Evolutionary conservation across 2,329 filamentous ascomycete species (phyloP), one percentile per base, ranked within the genome.

Genomic region (Onygenales sp.): DNA sequence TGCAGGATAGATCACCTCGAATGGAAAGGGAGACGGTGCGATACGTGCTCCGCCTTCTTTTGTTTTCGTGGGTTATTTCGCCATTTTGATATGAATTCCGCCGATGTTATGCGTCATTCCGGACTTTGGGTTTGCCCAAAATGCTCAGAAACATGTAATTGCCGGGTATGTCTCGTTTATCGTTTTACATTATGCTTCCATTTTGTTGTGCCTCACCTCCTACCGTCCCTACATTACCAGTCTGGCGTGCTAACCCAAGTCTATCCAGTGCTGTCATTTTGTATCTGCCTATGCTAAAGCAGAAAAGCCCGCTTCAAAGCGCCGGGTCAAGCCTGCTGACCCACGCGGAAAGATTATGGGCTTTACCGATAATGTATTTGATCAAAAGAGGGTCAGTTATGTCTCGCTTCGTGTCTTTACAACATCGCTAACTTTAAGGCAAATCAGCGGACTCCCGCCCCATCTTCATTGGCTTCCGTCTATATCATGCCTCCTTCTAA

Each of bases 331-430:
- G 50, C 62, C 66, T 3, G 57, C 58, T 32, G 67, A 69, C 53
- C 46, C 64, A 21, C 61, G 67, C 14, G 66, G 67, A 1, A 66
- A 66, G 48, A 58, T 63, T 14, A 61, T 64, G 57, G 67, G 67
- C 2, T 69, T 69, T 59, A 64, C 64, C 6, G 67, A 69, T 52
- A 69, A 69, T 56, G 66, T 69, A 2, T 69, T 69, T 55, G 66
- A 69, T 54, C 65, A 68, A 51, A 68, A 65, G 56, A 58, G 66
- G 54, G 65, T 64, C 10, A 59, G 58, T 21, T 44, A 21, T 38
- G 33, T 50, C 14, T 7, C 14, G 17, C 14, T 45, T 31, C 21
- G 31, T 13, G 27, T 11, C 7, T 51, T 36, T 27, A 5, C 21
- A 27, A 27, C 21, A 43, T 32, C 17, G 31, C 27, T 32, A 21